A percentile compares a stretch with the other conserved stretches of the same genome.
Conservation (phyloP, 2,329 filamentous ascomycete species). For the Talaromyces sp. region DNA sequence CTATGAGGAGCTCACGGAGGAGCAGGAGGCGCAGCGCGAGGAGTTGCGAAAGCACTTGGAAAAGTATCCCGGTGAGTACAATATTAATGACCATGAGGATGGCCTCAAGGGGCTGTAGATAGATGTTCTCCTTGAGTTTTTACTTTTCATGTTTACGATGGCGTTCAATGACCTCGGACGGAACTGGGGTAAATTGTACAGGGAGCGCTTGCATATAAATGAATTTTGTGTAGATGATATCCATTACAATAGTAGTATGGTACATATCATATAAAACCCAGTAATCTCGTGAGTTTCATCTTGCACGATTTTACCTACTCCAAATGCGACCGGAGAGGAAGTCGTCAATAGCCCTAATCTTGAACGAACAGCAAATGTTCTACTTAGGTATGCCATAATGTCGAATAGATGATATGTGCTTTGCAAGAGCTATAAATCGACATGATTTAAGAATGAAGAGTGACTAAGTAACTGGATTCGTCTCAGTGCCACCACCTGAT, state of each 20-base stretch:
- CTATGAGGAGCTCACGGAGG: constrained; percentile 82
- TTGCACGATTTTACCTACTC: too few species aligned
- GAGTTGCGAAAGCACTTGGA: constrained; percentile 75
- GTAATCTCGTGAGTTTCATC: too few species aligned
- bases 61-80: constrained; percentile 89
- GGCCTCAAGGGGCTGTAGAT: constrained; percentile 62
- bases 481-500: background rate
- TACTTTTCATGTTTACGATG: background rate
- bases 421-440: too few species aligned
- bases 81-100: constrained; percentile 71
- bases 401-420: too few species aligned
- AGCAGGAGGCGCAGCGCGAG: constrained; percentile 70
- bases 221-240: background rate
- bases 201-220: background rate
- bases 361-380: too few species aligned
- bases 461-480: background rate
- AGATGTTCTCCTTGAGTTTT: background rate
- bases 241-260: too few species aligned
- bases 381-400: too few species aligned
- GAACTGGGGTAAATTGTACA: background rate
- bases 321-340: too few species aligned
- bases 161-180: background rate
- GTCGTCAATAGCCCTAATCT: too few species aligned
- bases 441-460: too few species aligned
- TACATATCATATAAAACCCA: too few species aligned